phyloP scores from a whole-genome alignment of 176 grass and related monocot species.

The Hordeum marinum region DNA sequence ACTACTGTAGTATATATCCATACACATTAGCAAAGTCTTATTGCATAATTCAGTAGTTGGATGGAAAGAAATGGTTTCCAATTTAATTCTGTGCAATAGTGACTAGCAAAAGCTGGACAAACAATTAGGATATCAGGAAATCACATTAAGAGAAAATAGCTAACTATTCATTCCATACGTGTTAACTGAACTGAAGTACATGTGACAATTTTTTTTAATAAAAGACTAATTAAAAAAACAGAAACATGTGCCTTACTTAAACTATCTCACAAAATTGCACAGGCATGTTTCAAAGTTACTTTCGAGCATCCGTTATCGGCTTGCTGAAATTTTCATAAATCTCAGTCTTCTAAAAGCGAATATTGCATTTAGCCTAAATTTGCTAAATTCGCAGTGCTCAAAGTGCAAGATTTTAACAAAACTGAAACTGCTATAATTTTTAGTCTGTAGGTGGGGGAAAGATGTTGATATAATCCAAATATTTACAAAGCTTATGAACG shows the following conservation, averaged over 20 bases:
- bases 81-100: background rate
- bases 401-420: background rate
- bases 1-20: background rate
- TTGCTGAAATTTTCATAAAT: background rate
- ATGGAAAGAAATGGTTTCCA: background rate
- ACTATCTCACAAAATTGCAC: background rate
- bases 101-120: background rate
- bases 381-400: background rate
- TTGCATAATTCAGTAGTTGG: background rate
- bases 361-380: background rate
- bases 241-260: background rate
- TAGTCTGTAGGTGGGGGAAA: background rate
- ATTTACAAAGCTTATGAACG: background rate
- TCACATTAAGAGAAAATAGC: background rate
- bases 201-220: too few relatives aligned
- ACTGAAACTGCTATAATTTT: background rate
- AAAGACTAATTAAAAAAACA: too few relatives aligned
- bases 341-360: background rate
- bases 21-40: background rate
- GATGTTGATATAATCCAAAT: background rate
- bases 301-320: background rate
- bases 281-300: background rate
- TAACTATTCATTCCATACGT: background rate
- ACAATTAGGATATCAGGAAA: background rate
- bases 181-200: background rate